Evolutionary conservation across 345 rosid species (phyloP), one percentile per base, ranked within the genome.

Genomic region (Pugionium cornutum): DNA sequence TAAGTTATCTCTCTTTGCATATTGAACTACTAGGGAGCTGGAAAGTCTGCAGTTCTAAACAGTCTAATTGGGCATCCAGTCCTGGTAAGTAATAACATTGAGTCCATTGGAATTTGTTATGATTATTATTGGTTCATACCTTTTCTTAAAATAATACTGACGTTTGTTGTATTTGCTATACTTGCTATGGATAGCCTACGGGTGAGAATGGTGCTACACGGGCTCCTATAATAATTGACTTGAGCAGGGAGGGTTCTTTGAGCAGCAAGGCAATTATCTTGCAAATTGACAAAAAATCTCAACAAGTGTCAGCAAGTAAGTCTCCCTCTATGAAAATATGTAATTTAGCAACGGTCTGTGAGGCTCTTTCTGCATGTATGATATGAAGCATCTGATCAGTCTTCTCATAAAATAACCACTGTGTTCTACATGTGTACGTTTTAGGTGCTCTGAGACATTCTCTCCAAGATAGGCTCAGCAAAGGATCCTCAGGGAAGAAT

Each of bases 131-230:
- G 53, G 61, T 31, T 48, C 47, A 51, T 62, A 25, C 30, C 31
- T 33, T 30, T 57, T 45, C 55, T 28, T 25, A 7, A 45, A 8
- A 50, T 50, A 35, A 33, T 18, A 72, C 36, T 44, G 33, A 31
- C 9, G 35, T 63, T 44, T 64, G 25, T 34, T 52, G 39, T 62
- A 11, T 47, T 7, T 69, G 54, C 52, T 52, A 35, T 44, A 31
- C 54, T 54, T 63, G 7, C 47, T 26, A 43, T 76, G 37, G 54
- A 67, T 61, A 92, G 98, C 98, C 98, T 10, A 92, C 98, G 9
- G 98, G 97, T 59, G 98, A 92, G 80, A 89, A 89, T 70, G 98
- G 98, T 55, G 98, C 98, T 58, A 92, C 98, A 51, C 83, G 98
- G 33, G 87, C 96, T 57, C 98, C 98, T 5, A 89, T 92, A 73